Percentiles rank a stretch among this genome's conserved stretches.
phyloP scores from a whole-genome alignment of 1,139 yeast genomes.

The Saccharomyces hybrid region DNA sequence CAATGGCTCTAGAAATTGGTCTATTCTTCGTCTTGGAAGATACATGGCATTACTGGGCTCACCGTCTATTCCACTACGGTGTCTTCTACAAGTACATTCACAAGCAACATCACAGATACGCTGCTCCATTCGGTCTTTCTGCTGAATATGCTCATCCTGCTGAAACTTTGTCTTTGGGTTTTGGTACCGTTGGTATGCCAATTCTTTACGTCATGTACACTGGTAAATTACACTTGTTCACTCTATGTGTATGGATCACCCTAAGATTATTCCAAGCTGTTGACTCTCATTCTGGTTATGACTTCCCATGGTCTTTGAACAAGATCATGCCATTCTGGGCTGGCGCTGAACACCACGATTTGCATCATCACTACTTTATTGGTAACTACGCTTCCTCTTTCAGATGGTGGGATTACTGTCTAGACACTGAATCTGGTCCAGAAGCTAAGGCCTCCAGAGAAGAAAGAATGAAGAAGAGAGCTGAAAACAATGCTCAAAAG shows the following conservation, averaged over 20 bases:
- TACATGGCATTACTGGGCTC: constrained; percentile 94
- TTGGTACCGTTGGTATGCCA: constrained; percentile 94
- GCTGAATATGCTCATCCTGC: constrained; percentile 97
- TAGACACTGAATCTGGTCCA: constrained; percentile 79
- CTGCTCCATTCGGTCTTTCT: constrained; percentile 93
- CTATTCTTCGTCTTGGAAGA: constrained; percentile 82
- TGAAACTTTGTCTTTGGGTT: constrained; percentile 83
- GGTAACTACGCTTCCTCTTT: constrained; percentile 92
- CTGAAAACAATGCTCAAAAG: constrained; percentile 40
- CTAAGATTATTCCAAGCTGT: constrained; percentile 87
- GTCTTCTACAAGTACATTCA: constrained; percentile 83
- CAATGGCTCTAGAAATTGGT: constrained; percentile 56
- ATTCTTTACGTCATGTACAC: constrained; percentile 60
- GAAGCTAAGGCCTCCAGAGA: constrained; percentile 59
- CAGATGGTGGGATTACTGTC: constrained; percentile 85
- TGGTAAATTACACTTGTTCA: constrained; percentile 67
- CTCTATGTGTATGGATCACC: constrained; percentile 82
- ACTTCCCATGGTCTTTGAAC: constrained; percentile 92
- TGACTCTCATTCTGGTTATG: constrained; percentile 95
- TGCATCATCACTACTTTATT: constrained; percentile 86
- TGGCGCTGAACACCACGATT: constrained; percentile 96
- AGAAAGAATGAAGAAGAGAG: constrained; percentile 44
- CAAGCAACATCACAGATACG: constrained; percentile 93
- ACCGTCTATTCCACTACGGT: constrained; percentile 80
- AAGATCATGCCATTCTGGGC: constrained; percentile 94